phyloP scores from a whole-genome alignment of 2,329 filamentous ascomycete genomes.

The Colletotrichum falcatum region DNA sequence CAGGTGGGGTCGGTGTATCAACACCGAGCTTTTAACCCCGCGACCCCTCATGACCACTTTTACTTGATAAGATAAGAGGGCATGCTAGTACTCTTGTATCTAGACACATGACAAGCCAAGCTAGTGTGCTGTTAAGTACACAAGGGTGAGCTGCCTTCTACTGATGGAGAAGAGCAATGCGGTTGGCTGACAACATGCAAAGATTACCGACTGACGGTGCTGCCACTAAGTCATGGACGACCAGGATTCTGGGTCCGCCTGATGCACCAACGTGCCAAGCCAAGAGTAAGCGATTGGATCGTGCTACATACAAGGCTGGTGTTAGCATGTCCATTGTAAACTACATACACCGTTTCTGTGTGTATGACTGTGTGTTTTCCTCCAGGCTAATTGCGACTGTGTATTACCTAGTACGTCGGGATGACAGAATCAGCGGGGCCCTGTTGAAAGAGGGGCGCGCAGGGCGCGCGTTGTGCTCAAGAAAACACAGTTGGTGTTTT shows the following conservation, averaged over 20 bases:
- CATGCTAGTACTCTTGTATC: neutral
- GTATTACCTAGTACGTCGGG: neutral
- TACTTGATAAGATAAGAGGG: conserved; percentile 9
- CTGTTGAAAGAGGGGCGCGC: too few relatives aligned
- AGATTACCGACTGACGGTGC: too few relatives aligned
- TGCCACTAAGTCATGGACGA: neutral
- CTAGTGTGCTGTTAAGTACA: too few relatives aligned
- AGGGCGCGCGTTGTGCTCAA: neutral
- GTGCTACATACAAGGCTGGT: too few relatives aligned
- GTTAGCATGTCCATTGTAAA: too few relatives aligned
- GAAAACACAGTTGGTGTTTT: neutral
- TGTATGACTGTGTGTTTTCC: neutral
- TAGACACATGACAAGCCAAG: neutral
- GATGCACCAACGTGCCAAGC: neutral
- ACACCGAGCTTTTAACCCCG: neutral
- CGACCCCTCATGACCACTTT: neutral
- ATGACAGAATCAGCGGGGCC: neutral
- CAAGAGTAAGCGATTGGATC: neutral
- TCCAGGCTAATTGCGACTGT: neutral
- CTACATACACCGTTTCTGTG: too few relatives aligned
- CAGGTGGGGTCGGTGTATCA: neutral
- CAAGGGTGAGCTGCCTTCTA: neutral
- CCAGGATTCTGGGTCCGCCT: conserved; percentile 6
- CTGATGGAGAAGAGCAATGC: neutral
- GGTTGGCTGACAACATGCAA: neutral